Conservation (phyloP, 1,284 basidiomycete genomes). For the Cryptococcus sp. region DNA sequence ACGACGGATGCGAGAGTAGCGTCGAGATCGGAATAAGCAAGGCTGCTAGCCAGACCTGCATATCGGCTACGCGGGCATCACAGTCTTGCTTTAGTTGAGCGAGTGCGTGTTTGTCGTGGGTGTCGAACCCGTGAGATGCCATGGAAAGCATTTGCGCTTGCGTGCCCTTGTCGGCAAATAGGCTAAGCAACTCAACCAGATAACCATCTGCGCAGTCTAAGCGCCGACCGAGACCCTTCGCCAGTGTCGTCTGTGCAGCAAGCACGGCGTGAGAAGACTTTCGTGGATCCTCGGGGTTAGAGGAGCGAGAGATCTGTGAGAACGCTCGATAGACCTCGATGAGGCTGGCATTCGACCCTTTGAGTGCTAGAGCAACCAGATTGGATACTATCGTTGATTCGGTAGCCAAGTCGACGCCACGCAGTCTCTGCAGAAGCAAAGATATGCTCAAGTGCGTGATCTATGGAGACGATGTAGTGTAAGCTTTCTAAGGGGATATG, state of each 20-base stretch:
- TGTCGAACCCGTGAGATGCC: conserved; percentile 34
- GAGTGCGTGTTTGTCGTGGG: conserved; percentile 36
- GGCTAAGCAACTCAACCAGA: conserved; percentile 77
- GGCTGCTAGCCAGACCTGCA: conserved; percentile 80
- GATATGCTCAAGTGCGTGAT: conserved; percentile 83
- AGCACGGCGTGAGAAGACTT: conserved; percentile 85
- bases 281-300: conserved; percentile 79
- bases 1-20: conserved; percentile 73
- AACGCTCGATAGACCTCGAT: conserved; percentile 82
- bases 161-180: conserved; percentile 90
- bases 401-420: conserved; percentile 77
- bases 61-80: conserved; percentile 56
- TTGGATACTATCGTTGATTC: conserved; percentile 91
- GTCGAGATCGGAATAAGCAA: conserved; percentile 88
- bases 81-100: conserved; percentile 30
- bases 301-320: conserved; percentile 78
- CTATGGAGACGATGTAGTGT: conserved; percentile 47
- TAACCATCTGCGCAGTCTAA: conserved; percentile 77
- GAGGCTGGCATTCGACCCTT: conserved; percentile 74
- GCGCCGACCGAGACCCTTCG: conserved; percentile 68
- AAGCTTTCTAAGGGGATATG: neutral
- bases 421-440: conserved; percentile 86
- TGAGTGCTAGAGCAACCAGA: conserved; percentile 83
- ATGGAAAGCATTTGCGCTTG: conserved; percentile 77
- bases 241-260: conserved; percentile 83